These are phyloP conservation scores for Rostrohypoxylon terebratum DNA, from an alignment of 495 filamentous ascomycete genomes.

Conservation along the genomic window DNA sequence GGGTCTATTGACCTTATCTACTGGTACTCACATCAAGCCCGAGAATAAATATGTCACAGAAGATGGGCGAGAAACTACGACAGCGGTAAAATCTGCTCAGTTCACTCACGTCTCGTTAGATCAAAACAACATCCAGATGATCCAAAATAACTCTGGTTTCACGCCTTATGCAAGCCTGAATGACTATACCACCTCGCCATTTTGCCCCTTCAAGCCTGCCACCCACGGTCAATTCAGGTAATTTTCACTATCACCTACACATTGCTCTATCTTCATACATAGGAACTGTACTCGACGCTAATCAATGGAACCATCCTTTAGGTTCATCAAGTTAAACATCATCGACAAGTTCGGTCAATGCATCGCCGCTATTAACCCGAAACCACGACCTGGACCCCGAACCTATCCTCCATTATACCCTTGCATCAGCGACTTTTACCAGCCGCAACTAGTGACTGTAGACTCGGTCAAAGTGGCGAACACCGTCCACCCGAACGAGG, in stretches of 20 bases:
- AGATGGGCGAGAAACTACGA: not conserved
- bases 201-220: slow-evolving; percentile 53
- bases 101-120: not conserved
- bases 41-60: slow-evolving; percentile 2
- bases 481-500: slow-evolving; percentile 31
- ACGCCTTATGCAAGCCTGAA: slow-evolving; percentile 28
- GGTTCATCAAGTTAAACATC: slow-evolving; percentile 62
- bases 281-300: not conserved
- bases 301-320: not conserved
- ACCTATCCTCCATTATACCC: slow-evolving; percentile 48
- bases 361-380: slow-evolving; percentile 44
- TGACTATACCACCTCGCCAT: slow-evolving; percentile 15
- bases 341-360: slow-evolving; percentile 58
- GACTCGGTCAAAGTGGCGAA: slow-evolving; percentile 29
- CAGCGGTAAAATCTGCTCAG: not conserved
- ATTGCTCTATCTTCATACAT: not conserved
- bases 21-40: slow-evolving; percentile 62
- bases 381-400: slow-evolving; percentile 39
- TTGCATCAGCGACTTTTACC: slow-evolving; percentile 39
- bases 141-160: slow-evolving; percentile 31
- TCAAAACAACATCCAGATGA: slow-evolving; percentile 11
- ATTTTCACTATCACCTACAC: not conserved
- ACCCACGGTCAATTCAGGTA: slow-evolving; percentile 59
- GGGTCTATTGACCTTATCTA: slow-evolving; percentile 55
- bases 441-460: slow-evolving; percentile 32